Conservation (phyloP, 768 basidiomycete genomes). For the Trichaptum fuscoviolaceum region DNA sequence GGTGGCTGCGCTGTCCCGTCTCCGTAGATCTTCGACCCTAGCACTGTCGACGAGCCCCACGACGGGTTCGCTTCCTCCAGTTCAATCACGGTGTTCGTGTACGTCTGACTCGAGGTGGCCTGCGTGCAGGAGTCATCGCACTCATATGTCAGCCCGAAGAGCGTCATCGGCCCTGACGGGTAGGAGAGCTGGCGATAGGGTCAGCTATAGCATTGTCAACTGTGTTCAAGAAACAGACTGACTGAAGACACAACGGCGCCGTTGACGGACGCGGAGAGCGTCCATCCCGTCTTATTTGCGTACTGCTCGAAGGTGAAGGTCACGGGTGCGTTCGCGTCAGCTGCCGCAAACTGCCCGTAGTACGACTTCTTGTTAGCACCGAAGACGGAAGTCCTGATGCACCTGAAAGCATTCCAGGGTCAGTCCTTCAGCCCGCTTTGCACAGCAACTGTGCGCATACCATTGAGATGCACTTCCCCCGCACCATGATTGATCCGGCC, state of each 20-base stretch:
- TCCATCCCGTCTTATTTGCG: constrained; percentile 4
- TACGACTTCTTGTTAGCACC: neutral
- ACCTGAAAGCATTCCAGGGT: neutral
- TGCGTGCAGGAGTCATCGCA: neutral
- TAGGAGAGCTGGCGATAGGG: neutral
- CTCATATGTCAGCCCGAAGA: neutral
- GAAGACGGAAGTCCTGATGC: constrained; percentile 1
- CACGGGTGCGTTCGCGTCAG: neutral
- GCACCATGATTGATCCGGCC: constrained; percentile 2
- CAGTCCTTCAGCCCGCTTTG: too few relatives aligned
- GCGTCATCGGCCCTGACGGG: constrained; percentile 3
- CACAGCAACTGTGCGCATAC: neutral
- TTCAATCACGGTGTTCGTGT: neutral
- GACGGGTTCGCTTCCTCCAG: neutral
- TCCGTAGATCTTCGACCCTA: neutral
- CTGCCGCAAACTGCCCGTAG: neutral
- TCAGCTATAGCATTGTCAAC: neutral
- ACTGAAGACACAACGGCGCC: neutral
- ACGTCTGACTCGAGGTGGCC: neutral
- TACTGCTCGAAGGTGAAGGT: constrained; percentile 3
- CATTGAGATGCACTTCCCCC: constrained; percentile 4
- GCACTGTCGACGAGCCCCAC: neutral
- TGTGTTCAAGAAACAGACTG: neutral
- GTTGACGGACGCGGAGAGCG: neutral
- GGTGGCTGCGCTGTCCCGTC: neutral